These are phyloP conservation scores for Penicillium roqueforti DNA, from an alignment of 495 filamentous ascomycete species.

Conservation along the genomic window DNA sequence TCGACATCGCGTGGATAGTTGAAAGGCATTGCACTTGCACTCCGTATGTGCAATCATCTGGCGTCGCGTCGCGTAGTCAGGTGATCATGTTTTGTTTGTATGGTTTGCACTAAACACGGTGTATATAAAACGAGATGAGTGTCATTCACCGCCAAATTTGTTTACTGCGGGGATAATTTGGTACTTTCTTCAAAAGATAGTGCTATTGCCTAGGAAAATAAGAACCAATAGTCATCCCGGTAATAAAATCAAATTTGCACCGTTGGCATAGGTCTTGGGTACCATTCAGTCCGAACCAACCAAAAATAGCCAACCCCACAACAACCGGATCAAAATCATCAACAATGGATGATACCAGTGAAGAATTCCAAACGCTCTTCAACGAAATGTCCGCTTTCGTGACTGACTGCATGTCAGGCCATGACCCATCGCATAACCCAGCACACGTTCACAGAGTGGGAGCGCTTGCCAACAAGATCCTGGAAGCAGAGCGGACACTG, in stretches of 20 bases:
- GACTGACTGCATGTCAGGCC: slow-evolving; percentile 67
- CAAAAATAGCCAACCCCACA: neutral
- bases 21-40: neutral
- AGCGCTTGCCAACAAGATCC: slow-evolving; percentile 60
- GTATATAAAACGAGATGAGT: neutral
- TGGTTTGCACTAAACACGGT: slow-evolving; percentile 10
- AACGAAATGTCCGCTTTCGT: slow-evolving; percentile 54
- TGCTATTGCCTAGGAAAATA: neutral
- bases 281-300: neutral
- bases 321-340: neutral
- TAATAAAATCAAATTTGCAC: neutral
- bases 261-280: neutral
- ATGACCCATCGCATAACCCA: slow-evolving; percentile 85
- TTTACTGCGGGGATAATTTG: slow-evolving; percentile 10
- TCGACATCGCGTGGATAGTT: slow-evolving; percentile 16
- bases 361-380: slow-evolving; percentile 37
- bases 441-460: slow-evolving; percentile 77
- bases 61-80: slow-evolving; percentile 19
- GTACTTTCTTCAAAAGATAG: neutral
- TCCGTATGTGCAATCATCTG: neutral
- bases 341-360: slow-evolving; percentile 13
- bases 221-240: neutral
- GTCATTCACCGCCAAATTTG: slow-evolving; percentile 16
- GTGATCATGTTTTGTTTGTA: slow-evolving; percentile 12
- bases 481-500: slow-evolving; percentile 38